Conservation (phyloP, 2,329 filamentous ascomycete genomes). For the Hypoxylon sp. region DNA sequence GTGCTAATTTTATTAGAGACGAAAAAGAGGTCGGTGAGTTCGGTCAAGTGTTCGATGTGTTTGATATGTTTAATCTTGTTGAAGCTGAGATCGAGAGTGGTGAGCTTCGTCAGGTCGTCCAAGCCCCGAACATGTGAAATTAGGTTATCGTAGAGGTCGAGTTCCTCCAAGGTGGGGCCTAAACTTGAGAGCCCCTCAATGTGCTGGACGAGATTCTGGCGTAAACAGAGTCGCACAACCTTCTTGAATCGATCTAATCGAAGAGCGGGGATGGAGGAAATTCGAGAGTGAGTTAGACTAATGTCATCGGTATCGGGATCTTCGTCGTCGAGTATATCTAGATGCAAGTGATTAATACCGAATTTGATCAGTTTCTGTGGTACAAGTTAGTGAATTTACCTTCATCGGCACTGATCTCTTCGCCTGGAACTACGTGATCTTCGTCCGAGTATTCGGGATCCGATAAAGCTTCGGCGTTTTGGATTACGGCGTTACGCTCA, state of each 20-base stretch:
- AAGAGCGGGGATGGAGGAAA: slow-evolving; percentile 82
- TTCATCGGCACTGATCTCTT: slow-evolving; percentile 86
- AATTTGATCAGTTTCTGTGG: background rate
- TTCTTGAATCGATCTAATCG: slow-evolving; percentile 87
- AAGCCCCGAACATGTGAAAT: slow-evolving; percentile 89
- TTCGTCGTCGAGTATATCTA: slow-evolving; percentile 74
- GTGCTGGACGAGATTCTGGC: slow-evolving; percentile 88
- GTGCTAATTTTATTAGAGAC: slow-evolving; percentile 93
- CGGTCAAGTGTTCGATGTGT: slow-evolving; percentile 81
- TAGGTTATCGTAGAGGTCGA: slow-evolving; percentile 97
- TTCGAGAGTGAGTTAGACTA: slow-evolving; percentile 88
- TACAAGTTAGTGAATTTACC: slow-evolving; percentile 62
- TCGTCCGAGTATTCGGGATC: slow-evolving; percentile 89
- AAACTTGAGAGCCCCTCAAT: slow-evolving; percentile 81
- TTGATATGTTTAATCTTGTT: slow-evolving; percentile 99
- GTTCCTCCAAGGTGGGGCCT: slow-evolving; percentile 78
- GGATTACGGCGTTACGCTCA: slow-evolving; percentile 76
- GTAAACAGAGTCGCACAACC: slow-evolving; percentile 84
- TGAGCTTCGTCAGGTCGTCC: slow-evolving; percentile 82
- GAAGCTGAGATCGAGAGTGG: slow-evolving; percentile 90
- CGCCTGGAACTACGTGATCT: slow-evolving; percentile 76
- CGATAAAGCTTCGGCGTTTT: slow-evolving; percentile 85
- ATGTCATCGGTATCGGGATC: slow-evolving; percentile 80
- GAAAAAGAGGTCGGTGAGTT: slow-evolving; percentile 88
- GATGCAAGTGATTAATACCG: slow-evolving; percentile 31